Evolutionary conservation across 169 alveolate genomes (phyloP).

Genomic region (Cryptosporidium ubiquitum): DNA sequence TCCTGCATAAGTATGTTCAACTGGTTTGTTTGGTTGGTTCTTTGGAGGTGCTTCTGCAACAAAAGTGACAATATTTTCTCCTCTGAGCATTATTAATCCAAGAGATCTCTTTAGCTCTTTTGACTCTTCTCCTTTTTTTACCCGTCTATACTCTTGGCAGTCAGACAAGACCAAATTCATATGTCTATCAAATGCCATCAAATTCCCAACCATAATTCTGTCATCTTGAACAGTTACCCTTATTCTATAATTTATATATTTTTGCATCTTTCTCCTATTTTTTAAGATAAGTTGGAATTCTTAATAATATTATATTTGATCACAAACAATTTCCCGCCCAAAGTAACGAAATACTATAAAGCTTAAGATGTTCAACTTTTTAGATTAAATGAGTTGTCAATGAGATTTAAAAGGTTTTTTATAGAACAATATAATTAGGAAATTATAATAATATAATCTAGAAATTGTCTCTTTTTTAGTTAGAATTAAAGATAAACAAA

Average conservation of each 20-base stretch:
- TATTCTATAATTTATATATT: constrained; percentile 96
- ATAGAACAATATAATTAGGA: too few species aligned
- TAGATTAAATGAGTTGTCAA: not conserved
- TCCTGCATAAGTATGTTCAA: constrained; percentile 28
- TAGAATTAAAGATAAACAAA: not conserved
- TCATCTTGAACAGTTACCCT: constrained; percentile 94
- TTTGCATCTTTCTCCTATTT: constrained; percentile 88
- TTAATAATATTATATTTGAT: not conserved
- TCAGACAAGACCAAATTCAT: constrained; percentile 97
- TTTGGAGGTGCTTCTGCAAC: constrained; percentile 98
- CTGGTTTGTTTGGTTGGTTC: constrained; percentile 78
- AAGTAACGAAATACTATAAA: not conserved
- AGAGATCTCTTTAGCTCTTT: constrained; percentile 94
- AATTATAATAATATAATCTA: too few species aligned
- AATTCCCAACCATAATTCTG: constrained; percentile 94
- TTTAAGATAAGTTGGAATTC: not conserved
- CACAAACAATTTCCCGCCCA: not conserved
- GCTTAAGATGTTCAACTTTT: not conserved
- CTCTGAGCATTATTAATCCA: constrained; percentile 96
- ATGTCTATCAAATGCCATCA: constrained; percentile 98
- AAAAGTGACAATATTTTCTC: constrained; percentile 96
- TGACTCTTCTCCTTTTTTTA: constrained; percentile 79
- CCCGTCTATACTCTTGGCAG: constrained; percentile 96
- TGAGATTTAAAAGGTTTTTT: not conserved
- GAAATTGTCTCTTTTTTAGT: too few species aligned